Evolutionary conservation across 164 flowering plant species (phyloP).

Genomic region (Taxillus chinensis): DNA sequence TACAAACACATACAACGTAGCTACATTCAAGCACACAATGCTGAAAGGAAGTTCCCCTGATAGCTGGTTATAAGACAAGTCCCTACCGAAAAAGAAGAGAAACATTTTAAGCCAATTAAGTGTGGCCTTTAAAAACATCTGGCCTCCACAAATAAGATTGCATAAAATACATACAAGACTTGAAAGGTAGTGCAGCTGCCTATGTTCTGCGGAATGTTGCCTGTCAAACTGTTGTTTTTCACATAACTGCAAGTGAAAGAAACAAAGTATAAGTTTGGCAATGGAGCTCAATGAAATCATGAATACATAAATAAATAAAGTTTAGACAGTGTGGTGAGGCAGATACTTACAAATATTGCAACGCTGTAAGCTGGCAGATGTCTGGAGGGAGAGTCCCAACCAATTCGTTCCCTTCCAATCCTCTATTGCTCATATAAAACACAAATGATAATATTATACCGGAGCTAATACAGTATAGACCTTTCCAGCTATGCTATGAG

Average conservation of each 20-base stretch:
- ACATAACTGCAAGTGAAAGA: slow-evolving; percentile 56
- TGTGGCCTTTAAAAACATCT: not conserved
- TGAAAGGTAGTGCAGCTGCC: slow-evolving; percentile 96
- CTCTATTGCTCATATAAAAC: slow-evolving; percentile 27
- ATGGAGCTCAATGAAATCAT: not conserved
- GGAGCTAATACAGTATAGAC: too few species aligned
- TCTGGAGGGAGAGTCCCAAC: slow-evolving; percentile 80
- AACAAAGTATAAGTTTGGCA: not conserved
- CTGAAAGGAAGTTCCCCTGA: slow-evolving; percentile 95
- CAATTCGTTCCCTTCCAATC: slow-evolving; percentile 84
- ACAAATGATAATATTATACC: too few species aligned
- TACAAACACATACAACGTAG: slow-evolving; percentile 64
- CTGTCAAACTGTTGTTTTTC: slow-evolving; percentile 86
- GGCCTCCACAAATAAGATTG: not conserved
- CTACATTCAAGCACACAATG: slow-evolving; percentile 93
- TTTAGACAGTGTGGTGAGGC: not conserved
- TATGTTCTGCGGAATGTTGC: slow-evolving; percentile 69
- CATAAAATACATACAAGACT: slow-evolving; percentile 69
- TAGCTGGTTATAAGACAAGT: slow-evolving; percentile 72
- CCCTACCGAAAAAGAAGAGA: slow-evolving; percentile 26
- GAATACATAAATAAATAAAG: not conserved
- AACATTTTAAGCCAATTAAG: not conserved
- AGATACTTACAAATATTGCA: slow-evolving; percentile 91
- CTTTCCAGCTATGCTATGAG: too few species aligned
- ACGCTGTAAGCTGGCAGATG: slow-evolving; percentile 87